These are phyloP conservation scores for Pestalotiopsis sp. DNA, from an alignment of 2,329 filamentous ascomycete species.

Conservation along the genomic window DNA sequence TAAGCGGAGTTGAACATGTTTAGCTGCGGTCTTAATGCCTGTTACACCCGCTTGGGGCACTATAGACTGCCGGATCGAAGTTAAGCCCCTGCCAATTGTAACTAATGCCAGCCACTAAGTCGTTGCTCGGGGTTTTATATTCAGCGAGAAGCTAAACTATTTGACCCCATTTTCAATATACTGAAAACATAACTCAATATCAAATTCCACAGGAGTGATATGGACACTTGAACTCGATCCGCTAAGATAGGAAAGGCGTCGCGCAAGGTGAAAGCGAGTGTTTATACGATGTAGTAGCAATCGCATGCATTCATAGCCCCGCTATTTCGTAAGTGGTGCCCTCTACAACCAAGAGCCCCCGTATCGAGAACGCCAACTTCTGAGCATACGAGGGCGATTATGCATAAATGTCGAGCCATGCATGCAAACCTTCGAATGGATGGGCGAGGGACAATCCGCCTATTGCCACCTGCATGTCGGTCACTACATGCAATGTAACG, in stretches of 20 bases:
- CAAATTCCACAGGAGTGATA: not conserved
- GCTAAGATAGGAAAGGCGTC: too few species aligned
- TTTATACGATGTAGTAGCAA: too few species aligned
- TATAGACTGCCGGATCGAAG: not conserved
- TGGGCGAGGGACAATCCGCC: not conserved
- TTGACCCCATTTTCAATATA: not conserved
- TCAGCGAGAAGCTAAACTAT: not conserved
- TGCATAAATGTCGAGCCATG: not conserved
- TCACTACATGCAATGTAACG: not conserved
- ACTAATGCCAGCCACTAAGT: not conserved
- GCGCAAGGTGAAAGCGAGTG: too few species aligned
- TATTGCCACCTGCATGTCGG: not conserved
- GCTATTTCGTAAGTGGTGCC: too few species aligned
- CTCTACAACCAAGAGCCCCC: not conserved
- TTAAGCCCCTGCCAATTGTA: not conserved
- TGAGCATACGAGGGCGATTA: not conserved
- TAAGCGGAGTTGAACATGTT: not conserved
- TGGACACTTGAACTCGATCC: not conserved
- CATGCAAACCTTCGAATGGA: not conserved
- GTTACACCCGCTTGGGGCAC: not conserved
- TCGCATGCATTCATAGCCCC: too few species aligned
- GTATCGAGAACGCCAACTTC: not conserved
- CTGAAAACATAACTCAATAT: not conserved
- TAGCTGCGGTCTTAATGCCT: not conserved
- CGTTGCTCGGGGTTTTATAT: not conserved